Base-by-base conservation (phyloP, 345 rosid genomes). In the Euphorbia peplus region DNA sequence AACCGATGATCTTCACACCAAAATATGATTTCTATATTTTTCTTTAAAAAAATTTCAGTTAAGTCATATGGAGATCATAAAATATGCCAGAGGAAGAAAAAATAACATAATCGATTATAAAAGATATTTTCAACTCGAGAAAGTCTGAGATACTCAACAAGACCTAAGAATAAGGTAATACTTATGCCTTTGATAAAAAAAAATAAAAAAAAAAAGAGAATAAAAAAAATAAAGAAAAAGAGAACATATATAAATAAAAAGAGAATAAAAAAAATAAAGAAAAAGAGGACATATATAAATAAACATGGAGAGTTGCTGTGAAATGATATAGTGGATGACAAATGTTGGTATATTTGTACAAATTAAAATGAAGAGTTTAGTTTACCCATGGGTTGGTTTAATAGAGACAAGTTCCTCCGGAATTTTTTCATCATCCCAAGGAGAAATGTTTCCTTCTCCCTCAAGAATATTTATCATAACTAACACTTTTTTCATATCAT, bases 381-480 rank as follows among this genome's bases (percentile, higher is more conserved):
- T 73, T 79, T 84, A 92, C 96, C 98, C 98, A 35, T 86, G 86
- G 73, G 48, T 81, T 79, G 98, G 96, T 78, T 82, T 87, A 70
- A 73, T 69, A 58, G 37, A 69, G 55, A 93, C 91, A 72, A 93
- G 82, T 82, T 90, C 96, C 82, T 88, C 96, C 19, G 97, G 97
- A 70, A 88, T 84, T 53, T 79, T 77, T 81, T 93, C 97, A 46
- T 90, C 95, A 69, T 84, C 90, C 97, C 98, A 93, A 44, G 89
- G 89, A 80, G 86, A 63, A 75, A 93, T 86, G 69, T 68, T 73
- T 64, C 76, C 70, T 76, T 73, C 89, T 64, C 82, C 80, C 79
- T 88, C 97, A 64, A 87, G 85, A 75, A 69, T 70, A 73, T 76
- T 85, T 79, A 88, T 76, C 79, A 83, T 87, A 51, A 63, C 59